phyloP scores from a whole-genome alignment of 2,329 filamentous ascomycete species.

The Fusarium foetens region DNA sequence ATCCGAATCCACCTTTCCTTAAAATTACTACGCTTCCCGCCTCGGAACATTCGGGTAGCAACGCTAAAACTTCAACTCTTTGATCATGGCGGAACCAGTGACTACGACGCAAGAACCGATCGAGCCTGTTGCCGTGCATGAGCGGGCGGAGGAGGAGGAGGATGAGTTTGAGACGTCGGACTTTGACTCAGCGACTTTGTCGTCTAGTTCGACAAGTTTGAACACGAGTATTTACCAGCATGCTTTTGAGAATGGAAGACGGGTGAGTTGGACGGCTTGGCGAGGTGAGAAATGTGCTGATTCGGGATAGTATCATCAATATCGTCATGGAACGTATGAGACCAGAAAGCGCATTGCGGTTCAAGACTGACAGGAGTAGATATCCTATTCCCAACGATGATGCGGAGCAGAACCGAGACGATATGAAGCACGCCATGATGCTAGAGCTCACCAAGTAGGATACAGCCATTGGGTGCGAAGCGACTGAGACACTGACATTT shows the following conservation, averaged over 20 bases:
- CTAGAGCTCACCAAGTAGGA: slow-evolving; percentile 42
- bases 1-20: background rate
- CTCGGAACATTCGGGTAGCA: background rate
- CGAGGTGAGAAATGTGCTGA: background rate
- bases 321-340: slow-evolving; percentile 37
- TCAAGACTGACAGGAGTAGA: slow-evolving; percentile 31
- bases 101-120: slow-evolving; percentile 5
- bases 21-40: background rate
- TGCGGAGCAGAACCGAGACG: slow-evolving; percentile 43
- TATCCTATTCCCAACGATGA: slow-evolving; percentile 44
- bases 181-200: slow-evolving; percentile 25
- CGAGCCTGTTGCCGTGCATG: slow-evolving; percentile 7
- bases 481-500: background rate
- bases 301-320: slow-evolving; percentile 33
- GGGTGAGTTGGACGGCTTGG: background rate
- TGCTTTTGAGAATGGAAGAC: slow-evolving; percentile 40
- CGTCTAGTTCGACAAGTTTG: slow-evolving; percentile 34
- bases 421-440: slow-evolving; percentile 48
- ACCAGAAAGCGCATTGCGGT: rapidly evolving
- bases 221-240: slow-evolving; percentile 40
- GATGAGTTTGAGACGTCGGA: slow-evolving; percentile 38
- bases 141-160: slow-evolving; percentile 27
- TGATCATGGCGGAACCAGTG: slow-evolving; percentile 8
- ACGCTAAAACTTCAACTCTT: background rate
- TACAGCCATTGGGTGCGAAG: rapidly evolving